Conservation (phyloP, 345 rosid genomes). For the Eucalyptus polyanthemos region DNA sequence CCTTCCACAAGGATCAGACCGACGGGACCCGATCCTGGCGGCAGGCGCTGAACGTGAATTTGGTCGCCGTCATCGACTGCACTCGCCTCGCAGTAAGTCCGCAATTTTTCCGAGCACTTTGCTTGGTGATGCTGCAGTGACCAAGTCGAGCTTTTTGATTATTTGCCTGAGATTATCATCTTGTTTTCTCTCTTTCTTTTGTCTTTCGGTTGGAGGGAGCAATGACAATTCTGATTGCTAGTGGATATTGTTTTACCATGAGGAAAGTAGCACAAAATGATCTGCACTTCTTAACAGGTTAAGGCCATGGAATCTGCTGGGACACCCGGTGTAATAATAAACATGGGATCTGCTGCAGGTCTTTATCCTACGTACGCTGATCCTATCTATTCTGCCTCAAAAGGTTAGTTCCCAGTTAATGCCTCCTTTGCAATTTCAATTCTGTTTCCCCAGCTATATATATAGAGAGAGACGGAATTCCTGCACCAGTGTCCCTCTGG, state of each 20-base stretch:
- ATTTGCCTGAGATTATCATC: background rate
- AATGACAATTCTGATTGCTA: background rate
- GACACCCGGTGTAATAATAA: constrained; percentile 87
- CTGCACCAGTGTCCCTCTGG: background rate
- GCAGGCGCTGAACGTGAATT: constrained; percentile 48
- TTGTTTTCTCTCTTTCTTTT: background rate
- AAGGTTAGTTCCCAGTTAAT: constrained; percentile 33
- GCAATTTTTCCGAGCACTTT: background rate
- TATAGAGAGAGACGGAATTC: background rate
- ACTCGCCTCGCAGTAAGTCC: constrained; percentile 69
- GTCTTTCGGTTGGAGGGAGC: background rate
- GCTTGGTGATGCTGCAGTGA: background rate
- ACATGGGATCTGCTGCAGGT: constrained; percentile 80
- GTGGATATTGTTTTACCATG: background rate
- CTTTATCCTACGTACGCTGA: constrained; percentile 61
- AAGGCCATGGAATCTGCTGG: constrained; percentile 51
- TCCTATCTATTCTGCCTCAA: constrained; percentile 65
- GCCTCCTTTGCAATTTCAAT: background rate
- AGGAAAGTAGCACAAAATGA: background rate
- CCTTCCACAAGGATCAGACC: constrained; percentile 43
- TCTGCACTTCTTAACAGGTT: constrained; percentile 35
- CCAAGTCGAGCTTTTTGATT: background rate
- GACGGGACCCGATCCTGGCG: constrained; percentile 76
- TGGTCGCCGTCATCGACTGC: constrained; percentile 62
- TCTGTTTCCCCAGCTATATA: background rate